Evolutionary conservation across 148 eudicot genomes (phyloP), one percentile per base, ranked within the genome.

Genomic region (Polygonum maritimum): DNA sequence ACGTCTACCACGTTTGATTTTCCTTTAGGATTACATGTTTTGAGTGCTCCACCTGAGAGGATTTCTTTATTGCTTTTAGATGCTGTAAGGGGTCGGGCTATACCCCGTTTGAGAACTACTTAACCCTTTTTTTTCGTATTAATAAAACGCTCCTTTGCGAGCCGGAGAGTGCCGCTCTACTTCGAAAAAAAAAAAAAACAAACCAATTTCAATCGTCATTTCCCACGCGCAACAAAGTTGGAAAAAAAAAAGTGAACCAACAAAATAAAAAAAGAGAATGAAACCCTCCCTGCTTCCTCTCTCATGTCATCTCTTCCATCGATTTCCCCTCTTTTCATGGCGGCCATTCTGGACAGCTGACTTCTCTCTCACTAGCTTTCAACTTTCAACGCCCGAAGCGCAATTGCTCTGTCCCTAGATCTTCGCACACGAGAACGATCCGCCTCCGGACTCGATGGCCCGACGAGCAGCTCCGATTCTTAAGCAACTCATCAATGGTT

Each of bases 391-490:
- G 22, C 22, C 9, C 2, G 11, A 19, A 19, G 9, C 14, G 21
- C 65, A 19, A 51, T 51, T 19, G 5, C 55, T 11, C 38, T 0
- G 11, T 6, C 69, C 14, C 73, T 70, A 70, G 48, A 70, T 11
- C 15, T 70, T 70, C 73, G 40, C 38, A 4, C 71, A 31, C 38
- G 16, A 16, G 18, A 65, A 65, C 39, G 15, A 33, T 9, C 71
- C 48, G 10, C 22, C 15, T 8, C 19, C 22, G 63, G 35, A 45
- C 51, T 81, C 19, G 58, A 81, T 82, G 84, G 84, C 81, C 48
- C 47, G 79, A 54, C 52, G 77, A 49, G 63, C 84, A 51, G 19
- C 51, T 15, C 81, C 84, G 18, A 36, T 75, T 49, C 78, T 78
- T 1, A 78, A 52, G 63, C 83, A 79, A 6, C 72, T 81, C 76